These are phyloP conservation scores for Cynanchum wilfordii DNA, from an alignment of 257 asterid species.

Conservation along the genomic window DNA sequence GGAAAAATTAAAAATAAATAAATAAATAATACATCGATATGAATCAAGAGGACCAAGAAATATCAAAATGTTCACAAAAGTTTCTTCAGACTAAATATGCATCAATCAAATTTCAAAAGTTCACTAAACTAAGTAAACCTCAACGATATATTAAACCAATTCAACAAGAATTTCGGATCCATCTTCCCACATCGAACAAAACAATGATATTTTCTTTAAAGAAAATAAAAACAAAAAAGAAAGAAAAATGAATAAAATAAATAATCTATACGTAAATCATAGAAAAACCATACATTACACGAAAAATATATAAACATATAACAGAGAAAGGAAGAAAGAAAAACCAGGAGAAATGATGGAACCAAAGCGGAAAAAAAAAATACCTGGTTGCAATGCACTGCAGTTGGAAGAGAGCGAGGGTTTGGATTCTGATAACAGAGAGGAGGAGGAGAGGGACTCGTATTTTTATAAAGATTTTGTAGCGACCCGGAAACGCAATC, in stretches of 20 bases:
- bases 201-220: not conserved
- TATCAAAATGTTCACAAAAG: not conserved
- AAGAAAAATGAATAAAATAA: too few species aligned
- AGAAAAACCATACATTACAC: not conserved
- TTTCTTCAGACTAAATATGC: not conserved
- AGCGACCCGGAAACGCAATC: not conserved
- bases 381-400: slow-evolving; percentile 7
- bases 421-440: slow-evolving; percentile 1
- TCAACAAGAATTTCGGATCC: slow-evolving; percentile 10
- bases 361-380: not conserved
- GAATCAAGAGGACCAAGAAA: not conserved
- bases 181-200: slow-evolving; percentile 1
- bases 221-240: not conserved
- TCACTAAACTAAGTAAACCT: not conserved
- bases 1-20: not conserved
- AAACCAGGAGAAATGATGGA: not conserved
- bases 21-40: not conserved
- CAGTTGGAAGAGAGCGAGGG: slow-evolving; percentile 2
- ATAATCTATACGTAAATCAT: not conserved
- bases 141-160: too few species aligned
- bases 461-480: slow-evolving; percentile 5
- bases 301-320: not conserved
- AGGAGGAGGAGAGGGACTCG: slow-evolving; percentile 1
- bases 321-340: not conserved
- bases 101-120: not conserved